Percentiles rank a stretch among this genome's conserved stretches.
Conservation (phyloP, 176 grass and related monocot species). For the Neostapfia colusana region DNA sequence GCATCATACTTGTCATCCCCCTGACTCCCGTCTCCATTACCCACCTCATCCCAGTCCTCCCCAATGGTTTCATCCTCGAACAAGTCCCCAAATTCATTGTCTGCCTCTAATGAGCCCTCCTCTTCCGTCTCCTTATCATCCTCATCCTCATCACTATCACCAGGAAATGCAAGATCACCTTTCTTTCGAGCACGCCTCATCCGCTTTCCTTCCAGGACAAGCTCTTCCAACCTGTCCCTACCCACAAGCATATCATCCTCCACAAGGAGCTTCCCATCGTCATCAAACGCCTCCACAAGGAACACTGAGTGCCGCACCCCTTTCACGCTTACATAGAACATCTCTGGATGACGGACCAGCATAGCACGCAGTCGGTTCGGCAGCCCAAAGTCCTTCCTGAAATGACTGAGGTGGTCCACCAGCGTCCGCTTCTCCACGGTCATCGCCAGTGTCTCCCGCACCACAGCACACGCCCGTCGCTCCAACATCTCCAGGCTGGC, state of each 20-base stretch:
- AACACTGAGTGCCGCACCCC: slow-evolving; percentile 74
- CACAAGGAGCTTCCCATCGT: slow-evolving; percentile 65
- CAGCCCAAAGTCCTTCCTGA: slow-evolving; percentile 68
- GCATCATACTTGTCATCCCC: slow-evolving; percentile 32
- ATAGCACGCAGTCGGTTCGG: slow-evolving; percentile 60
- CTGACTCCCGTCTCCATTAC: slow-evolving; percentile 18
- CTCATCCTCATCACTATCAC: background rate
- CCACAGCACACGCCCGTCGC: slow-evolving; percentile 65
- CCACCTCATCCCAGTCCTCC: slow-evolving; percentile 68
- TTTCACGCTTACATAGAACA: slow-evolving; percentile 88
- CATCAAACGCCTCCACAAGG: slow-evolving; percentile 65
- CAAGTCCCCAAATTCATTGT: slow-evolving; percentile 60
- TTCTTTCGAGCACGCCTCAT: slow-evolving; percentile 53
- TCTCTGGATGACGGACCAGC: slow-evolving; percentile 77
- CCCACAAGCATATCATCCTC: slow-evolving; percentile 69
- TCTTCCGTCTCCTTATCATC: slow-evolving; percentile 33
- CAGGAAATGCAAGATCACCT: slow-evolving; percentile 8
- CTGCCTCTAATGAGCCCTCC: slow-evolving; percentile 22
- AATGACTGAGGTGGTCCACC: slow-evolving; percentile 68
- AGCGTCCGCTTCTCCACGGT: slow-evolving; percentile 75
- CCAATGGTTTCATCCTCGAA: slow-evolving; percentile 51
- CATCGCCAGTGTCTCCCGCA: slow-evolving; percentile 70
- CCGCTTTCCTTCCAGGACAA: slow-evolving; percentile 65
- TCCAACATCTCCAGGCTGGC: slow-evolving; percentile 53
- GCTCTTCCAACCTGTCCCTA: slow-evolving; percentile 56